Percentiles rank a stretch among this genome's conserved stretches.
These are phyloP conservation scores for Vitis hybrid DNA, from an alignment of 177 flowering plant species.

Conservation along the genomic window DNA sequence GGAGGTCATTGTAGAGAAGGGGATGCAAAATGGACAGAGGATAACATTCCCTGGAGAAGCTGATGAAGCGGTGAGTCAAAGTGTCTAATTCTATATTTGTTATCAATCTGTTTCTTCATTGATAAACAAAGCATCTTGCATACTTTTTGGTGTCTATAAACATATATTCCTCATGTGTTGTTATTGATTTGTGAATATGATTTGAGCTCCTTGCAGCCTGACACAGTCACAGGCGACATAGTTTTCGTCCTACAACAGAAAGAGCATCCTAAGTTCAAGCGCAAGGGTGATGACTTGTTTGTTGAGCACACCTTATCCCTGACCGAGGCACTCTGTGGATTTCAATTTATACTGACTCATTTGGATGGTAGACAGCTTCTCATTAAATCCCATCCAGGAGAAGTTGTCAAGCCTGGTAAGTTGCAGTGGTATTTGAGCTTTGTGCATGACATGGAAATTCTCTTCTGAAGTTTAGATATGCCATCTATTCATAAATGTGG, in stretches of 20 bases:
- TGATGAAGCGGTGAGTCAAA: conserved; percentile 46
- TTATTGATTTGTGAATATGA: neutral
- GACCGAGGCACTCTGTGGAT: conserved; percentile 71
- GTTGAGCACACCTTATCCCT: conserved; percentile 55
- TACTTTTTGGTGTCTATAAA: neutral
- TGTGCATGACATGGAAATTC: no score
- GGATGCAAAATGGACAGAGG: conserved; percentile 54
- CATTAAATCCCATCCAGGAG: conserved; percentile 64
- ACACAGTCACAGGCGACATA: conserved; percentile 69
- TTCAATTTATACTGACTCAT: conserved; percentile 58
- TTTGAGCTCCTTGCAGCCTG: conserved; percentile 47
- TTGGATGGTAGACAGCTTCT: conserved; percentile 67
- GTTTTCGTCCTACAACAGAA: conserved; percentile 72
- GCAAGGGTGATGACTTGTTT: conserved; percentile 69
- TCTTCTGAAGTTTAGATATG: neutral
- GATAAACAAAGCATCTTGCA: no score
- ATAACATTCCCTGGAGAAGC: conserved; percentile 61
- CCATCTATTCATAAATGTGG: neutral
- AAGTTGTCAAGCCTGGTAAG: conserved; percentile 72
- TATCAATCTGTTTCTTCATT: neutral
- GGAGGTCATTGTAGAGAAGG: conserved; percentile 58
- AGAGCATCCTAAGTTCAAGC: conserved; percentile 64
- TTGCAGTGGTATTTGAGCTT: neutral
- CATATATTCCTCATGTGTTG: neutral
- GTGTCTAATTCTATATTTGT: neutral